Evolutionary conservation across 805 yeast genomes (phyloP), one percentile per base, ranked within the genome.

Genomic region (Saturnispora galanensis): DNA sequence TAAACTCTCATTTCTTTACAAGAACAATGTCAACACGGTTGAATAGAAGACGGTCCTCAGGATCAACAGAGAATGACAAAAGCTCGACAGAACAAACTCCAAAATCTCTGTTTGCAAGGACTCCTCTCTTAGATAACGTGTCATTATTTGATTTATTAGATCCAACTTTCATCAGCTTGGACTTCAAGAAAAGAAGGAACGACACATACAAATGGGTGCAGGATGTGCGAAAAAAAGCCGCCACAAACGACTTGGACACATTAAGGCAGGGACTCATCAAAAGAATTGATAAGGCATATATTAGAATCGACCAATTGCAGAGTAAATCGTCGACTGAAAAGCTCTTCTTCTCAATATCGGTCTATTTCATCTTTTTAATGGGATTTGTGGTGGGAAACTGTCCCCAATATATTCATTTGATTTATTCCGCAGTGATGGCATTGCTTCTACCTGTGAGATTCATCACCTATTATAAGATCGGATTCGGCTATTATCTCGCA

Each of bases 401-500:
- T 48, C 97, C 97, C 0, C 71, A 74, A 32, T 76, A 74, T 62
- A 81, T 90, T 60, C 97, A 88, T 52, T 58, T 79, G 1, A 73
- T 79, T 52, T 89, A 90, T 62, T 77, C 95, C 0, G 64, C 62
- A 0, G 61, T 85, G 39, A 73, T 81, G 45, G 56, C 65, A 2
- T 49, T 84, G 1, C 66, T 90, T 44, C 76, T 89, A 79, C 97
- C 98, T 0, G 78, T 89, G 18, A 67, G 98, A 46, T 73, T 82
- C 55, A 80, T 87, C 63, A 77, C 93, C 1, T 90, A 85, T 64
- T 83, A 80, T 66, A 84, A 84, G 61, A 73, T 70, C 41, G 76
- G 85, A 8, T 86, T 73, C 65, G 96, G 89, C 49, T 90, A 84
- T 62, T 90, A 79, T 59, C 67, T 93, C 57, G 97, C 95, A 1